Evolutionary conservation across 345 rosid species (phyloP).

Genomic region (Bruguiera gymnorhiza): DNA sequence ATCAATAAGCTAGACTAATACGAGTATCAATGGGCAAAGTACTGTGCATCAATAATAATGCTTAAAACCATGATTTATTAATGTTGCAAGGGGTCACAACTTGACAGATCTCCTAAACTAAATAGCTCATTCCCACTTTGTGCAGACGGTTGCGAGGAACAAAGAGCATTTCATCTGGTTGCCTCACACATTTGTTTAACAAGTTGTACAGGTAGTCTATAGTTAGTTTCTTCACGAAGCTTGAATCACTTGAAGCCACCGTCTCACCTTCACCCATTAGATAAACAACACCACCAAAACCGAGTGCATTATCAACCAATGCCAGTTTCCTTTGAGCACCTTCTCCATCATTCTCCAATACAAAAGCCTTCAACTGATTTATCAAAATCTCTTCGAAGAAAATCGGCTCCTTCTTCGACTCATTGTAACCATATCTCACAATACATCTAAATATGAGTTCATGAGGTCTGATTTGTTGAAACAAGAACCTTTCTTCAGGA

Average conservation of each 20-base stretch:
- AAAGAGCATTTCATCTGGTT: constrained; percentile 35
- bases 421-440: constrained; percentile 67
- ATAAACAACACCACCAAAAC: constrained; percentile 44
- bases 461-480: constrained; percentile 58
- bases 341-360: not conserved
- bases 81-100: no score
- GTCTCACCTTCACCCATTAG: constrained; percentile 46
- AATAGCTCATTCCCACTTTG: constrained; percentile 57
- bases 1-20: no score
- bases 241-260: constrained; percentile 33
- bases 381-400: not conserved
- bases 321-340: not conserved
- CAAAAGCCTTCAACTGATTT: not conserved
- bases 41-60: no score
- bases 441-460: constrained; percentile 69
- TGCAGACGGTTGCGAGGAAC: constrained; percentile 50
- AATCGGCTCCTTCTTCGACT: constrained; percentile 30
- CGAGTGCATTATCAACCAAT: constrained; percentile 15
- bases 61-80: no score
- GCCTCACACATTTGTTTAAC: constrained; percentile 39
- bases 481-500: constrained; percentile 54
- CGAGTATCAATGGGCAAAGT: no score
- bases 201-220: constrained; percentile 41
- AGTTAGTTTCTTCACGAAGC: constrained; percentile 32
- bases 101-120: constrained; percentile 21